Conservation (phyloP, 192 early-diverging fungal species). For the Podila clonocystis region DNA sequence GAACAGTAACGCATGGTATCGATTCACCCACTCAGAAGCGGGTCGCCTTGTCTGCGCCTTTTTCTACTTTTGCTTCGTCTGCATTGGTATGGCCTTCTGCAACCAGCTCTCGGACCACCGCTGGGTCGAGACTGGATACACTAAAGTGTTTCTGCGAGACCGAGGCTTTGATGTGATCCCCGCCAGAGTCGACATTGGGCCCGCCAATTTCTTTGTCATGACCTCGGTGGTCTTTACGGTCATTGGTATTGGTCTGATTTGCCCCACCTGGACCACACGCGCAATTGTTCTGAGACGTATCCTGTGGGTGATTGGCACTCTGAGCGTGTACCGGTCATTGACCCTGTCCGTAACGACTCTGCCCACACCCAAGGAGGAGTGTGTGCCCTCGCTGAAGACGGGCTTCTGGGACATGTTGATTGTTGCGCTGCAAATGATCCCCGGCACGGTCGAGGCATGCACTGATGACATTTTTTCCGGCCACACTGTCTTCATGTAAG, state of each 20-base stretch:
- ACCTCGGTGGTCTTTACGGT: conserved; percentile 48
- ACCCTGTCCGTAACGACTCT: conserved; percentile 49
- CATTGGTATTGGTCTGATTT: conserved; percentile 31
- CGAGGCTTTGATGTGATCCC: conserved; percentile 52
- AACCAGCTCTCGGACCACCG: conserved; percentile 55
- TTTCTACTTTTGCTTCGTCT: conserved; percentile 36
- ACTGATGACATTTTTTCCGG: conserved; percentile 59
- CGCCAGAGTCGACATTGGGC: conserved; percentile 25
- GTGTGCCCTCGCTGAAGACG: conserved; percentile 33
- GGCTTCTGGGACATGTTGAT: conserved; percentile 51
- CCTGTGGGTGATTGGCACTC: conserved; percentile 47
- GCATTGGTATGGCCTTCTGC: conserved; percentile 50
- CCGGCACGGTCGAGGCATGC: conserved; percentile 52
- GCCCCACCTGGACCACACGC: conserved; percentile 40
- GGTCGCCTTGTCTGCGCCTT: conserved; percentile 37
- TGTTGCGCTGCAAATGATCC: conserved; percentile 41
- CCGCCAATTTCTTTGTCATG: conserved; percentile 52
- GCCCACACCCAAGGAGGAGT: conserved; percentile 51
- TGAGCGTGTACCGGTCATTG: conserved; percentile 32
- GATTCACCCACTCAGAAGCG: conserved; percentile 33
- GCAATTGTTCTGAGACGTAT: conserved; percentile 43
- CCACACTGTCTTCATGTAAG: conserved; percentile 57
- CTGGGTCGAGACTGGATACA: conserved; percentile 48
- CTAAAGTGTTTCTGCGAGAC: conserved; percentile 34
- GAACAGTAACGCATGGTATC: conserved; percentile 7